These are phyloP conservation scores for Beverwykella pulmonaria DNA, from an alignment of 495 filamentous ascomycete species.

Conservation along the genomic window DNA sequence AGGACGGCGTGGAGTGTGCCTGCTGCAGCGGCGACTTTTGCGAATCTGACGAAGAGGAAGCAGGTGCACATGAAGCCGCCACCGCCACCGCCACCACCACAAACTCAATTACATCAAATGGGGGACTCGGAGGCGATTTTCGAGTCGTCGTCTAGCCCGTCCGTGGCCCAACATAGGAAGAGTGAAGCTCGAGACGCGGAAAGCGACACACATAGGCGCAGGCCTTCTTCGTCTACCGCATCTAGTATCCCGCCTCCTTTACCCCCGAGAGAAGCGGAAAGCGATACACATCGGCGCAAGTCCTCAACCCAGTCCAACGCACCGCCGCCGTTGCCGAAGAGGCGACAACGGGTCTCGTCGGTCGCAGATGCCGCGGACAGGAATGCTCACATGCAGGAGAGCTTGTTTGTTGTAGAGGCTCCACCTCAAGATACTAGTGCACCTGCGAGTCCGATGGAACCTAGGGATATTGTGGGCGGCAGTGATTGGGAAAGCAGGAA, in stretches of 20 bases:
- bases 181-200: neutral
- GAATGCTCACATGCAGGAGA: neutral
- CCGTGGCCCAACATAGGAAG: neutral
- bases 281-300: neutral
- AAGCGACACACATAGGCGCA: neutral
- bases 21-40: constrained; percentile 1
- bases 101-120: neutral
- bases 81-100: neutral
- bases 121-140: neutral
- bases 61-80: neutral
- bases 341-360: constrained; percentile 15
- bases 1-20: constrained; percentile 7
- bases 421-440: constrained; percentile 12
- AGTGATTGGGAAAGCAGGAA: neutral
- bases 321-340: neutral
- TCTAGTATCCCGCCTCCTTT: too few relatives aligned
- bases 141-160: neutral
- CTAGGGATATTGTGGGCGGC: neutral
- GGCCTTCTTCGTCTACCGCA: too few relatives aligned
- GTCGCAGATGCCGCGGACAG: neutral
- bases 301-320: neutral
- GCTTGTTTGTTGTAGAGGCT: constrained; percentile 23
- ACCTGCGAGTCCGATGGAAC: constrained; percentile 11
- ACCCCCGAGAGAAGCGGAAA: too few relatives aligned
- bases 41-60: constrained; percentile 10